phyloP scores from a whole-genome alignment of 2,329 filamentous ascomycete species.

The Magnaporthales sp. region DNA sequence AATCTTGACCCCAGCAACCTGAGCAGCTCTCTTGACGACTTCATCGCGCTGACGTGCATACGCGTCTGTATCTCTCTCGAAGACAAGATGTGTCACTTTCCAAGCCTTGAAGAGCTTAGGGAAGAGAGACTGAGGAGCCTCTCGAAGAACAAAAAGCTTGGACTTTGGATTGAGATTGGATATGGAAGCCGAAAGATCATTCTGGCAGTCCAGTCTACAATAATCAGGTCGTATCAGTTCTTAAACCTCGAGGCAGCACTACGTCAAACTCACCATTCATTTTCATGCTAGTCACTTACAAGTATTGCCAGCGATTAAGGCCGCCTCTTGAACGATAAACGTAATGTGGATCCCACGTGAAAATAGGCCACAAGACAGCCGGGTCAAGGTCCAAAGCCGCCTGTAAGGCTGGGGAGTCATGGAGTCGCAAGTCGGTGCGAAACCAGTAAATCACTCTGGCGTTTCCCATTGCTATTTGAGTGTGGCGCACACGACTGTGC shows the following conservation, averaged over 20 bases:
- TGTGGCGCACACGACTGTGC: neutral
- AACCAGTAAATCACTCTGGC: slow-evolving; percentile 44
- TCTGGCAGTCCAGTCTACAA: slow-evolving; percentile 61
- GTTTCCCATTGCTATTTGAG: neutral
- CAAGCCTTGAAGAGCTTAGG: slow-evolving; percentile 66
- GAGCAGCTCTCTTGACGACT: slow-evolving; percentile 47
- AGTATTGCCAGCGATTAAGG: slow-evolving; percentile 66
- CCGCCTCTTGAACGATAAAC: slow-evolving; percentile 62
- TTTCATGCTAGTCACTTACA: slow-evolving; percentile 30
- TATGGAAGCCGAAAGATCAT: slow-evolving; percentile 58
- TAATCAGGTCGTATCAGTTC: neutral
- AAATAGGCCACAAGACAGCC: slow-evolving; percentile 62
- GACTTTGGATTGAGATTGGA: slow-evolving; percentile 61
- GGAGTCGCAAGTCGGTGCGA: slow-evolving; percentile 66
- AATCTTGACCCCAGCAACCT: slow-evolving; percentile 58
- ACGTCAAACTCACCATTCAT: neutral
- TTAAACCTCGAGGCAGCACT: neutral
- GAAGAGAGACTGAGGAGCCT: slow-evolving; percentile 62
- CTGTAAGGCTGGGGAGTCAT: slow-evolving; percentile 66
- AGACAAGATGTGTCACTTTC: slow-evolving; percentile 68
- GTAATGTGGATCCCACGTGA: slow-evolving; percentile 68
- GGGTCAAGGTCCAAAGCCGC: slow-evolving; percentile 64
- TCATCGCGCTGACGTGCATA: slow-evolving; percentile 60
- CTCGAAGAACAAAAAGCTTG: slow-evolving; percentile 63
- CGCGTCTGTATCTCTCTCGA: slow-evolving; percentile 70